A percentile compares a stretch with the other conserved stretches of the same genome.
phyloP scores from a whole-genome alignment of 2,329 filamentous ascomycete genomes.

The Ascochyta lentis region DNA sequence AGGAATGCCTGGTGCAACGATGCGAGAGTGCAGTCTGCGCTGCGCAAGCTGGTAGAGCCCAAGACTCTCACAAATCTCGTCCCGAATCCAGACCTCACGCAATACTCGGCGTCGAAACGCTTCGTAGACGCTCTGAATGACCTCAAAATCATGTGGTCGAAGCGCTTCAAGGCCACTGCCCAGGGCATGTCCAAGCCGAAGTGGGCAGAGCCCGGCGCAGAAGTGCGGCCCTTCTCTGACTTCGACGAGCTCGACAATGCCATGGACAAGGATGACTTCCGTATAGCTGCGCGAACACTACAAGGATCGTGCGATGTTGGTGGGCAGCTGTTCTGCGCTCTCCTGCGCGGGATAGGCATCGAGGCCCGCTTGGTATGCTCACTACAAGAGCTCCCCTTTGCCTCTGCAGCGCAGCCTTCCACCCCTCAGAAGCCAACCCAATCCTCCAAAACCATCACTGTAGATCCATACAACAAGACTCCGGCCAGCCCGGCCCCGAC shows the following conservation, averaged over 20 bases:
- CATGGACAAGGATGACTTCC: constrained; percentile 76
- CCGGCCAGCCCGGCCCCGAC: constrained; percentile 26
- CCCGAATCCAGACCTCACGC: constrained; percentile 69
- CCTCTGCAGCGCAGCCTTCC: constrained; percentile 48
- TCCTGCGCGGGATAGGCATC: constrained; percentile 83
- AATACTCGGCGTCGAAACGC: constrained; percentile 77
- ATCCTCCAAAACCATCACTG: constrained; percentile 31
- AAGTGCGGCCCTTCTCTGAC: constrained; percentile 58
- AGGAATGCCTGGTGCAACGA: constrained; percentile 94
- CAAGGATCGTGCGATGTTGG: constrained; percentile 88
- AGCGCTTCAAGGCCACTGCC: constrained; percentile 73
- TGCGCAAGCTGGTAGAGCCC: constrained; percentile 64
- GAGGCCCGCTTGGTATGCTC: constrained; percentile 87
- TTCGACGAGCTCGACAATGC: constrained; percentile 70
- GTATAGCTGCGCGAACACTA: constrained; percentile 69
- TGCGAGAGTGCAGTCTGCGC: constrained; percentile 64
- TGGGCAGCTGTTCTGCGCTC: constrained; percentile 86
- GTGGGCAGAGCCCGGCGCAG: constrained; percentile 74
- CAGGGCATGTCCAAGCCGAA: constrained; percentile 53
- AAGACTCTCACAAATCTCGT: constrained; percentile 73
- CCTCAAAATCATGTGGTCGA: constrained; percentile 70
- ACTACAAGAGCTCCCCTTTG: constrained; percentile 79
- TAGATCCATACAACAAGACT: constrained; percentile 43
- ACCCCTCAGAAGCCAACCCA: constrained; percentile 34
- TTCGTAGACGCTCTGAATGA: constrained; percentile 81